Conservation (phyloP, 129 eudicot species). For the Silybum marianum region DNA sequence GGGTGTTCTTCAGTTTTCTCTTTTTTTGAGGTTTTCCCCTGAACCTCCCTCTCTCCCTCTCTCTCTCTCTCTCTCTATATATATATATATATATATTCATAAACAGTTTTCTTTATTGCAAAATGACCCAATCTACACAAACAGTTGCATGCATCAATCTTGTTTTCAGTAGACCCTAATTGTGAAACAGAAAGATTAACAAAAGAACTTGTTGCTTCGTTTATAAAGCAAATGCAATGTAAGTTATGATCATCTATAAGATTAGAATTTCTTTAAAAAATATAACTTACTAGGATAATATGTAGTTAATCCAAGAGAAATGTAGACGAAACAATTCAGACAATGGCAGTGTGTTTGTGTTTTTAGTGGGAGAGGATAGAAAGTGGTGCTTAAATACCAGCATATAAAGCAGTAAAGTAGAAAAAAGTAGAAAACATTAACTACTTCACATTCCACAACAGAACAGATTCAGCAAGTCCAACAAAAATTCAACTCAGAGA, state of each 20-base stretch:
- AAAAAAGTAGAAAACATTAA: background rate
- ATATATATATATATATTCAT: background rate
- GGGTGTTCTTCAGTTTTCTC: too few relatives aligned
- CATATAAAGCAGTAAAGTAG: background rate
- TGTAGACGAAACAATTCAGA: background rate
- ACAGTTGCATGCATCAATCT: constrained; percentile 3
- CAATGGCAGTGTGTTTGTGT: background rate
- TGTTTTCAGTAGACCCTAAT: background rate
- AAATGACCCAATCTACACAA: background rate
- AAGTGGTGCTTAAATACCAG: background rate
- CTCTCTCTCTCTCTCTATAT: too few relatives aligned
- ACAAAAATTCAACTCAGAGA: background rate
- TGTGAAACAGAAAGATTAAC: background rate
- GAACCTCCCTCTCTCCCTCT: too few relatives aligned
- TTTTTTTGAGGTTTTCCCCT: too few relatives aligned
- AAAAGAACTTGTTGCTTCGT: background rate
- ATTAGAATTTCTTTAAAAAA: background rate
- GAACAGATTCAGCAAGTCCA: background rate
- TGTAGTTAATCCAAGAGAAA: background rate
- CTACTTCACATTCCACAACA: background rate
- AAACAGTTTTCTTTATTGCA: background rate
- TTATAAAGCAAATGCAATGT: background rate
- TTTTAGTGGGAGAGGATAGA: background rate
- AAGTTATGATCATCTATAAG: background rate
- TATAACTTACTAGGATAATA: background rate